Base-by-base conservation (phyloP, 2,329 filamentous ascomycete species). In the Ophiocordyceps unilateralis region DNA sequence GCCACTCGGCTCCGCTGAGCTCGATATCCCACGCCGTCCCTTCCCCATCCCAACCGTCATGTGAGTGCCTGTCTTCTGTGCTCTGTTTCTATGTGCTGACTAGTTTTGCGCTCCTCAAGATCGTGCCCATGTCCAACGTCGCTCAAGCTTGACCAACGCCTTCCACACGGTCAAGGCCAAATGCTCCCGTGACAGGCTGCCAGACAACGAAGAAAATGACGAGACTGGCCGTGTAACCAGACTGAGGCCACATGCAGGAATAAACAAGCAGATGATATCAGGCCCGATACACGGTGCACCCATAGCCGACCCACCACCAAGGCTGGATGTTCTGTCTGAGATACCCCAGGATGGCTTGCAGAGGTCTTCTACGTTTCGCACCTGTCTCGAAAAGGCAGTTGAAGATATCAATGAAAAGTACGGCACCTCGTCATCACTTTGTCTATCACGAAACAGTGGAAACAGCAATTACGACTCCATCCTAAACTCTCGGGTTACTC, bases 371-470 rank as follows among this genome's bases (percentile, higher is more conserved):
- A 55, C 55, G 6, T 56, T 61, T 43, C 48, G 52, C 39, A 46
- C 47, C 23, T 50, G 44, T 24, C 47, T 61, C 23, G 57, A 60
- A 38, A 55, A 55, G 41, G 51, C 53, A 34, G 56, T 52, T 6
- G 50, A 53, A 24, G 53, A 55, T 23, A 56, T 58, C 42, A 52
- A 56, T 38, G 44, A 46, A 40, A 54, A 57, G 38, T 55, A 58
- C 39, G 50, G 46, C 38, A 46, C 47, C 10, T 24, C 47, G 20
- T 45, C 47, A n/a, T 43, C 41, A 7, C 19, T 40, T 15, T 23
- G 40, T 19, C 38, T 46, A 32, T 39, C 41, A 9, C 21, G 41
- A 26, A 34, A 20, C 30, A 43, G 43, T 26, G 40, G 15, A 14
- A 38, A 28, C 23, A 43, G 11, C 12, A 44, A 41, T 30, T 36